phyloP scores from a whole-genome alignment of 2,329 filamentous ascomycete genomes.

The Stachybotrys elegans region DNA sequence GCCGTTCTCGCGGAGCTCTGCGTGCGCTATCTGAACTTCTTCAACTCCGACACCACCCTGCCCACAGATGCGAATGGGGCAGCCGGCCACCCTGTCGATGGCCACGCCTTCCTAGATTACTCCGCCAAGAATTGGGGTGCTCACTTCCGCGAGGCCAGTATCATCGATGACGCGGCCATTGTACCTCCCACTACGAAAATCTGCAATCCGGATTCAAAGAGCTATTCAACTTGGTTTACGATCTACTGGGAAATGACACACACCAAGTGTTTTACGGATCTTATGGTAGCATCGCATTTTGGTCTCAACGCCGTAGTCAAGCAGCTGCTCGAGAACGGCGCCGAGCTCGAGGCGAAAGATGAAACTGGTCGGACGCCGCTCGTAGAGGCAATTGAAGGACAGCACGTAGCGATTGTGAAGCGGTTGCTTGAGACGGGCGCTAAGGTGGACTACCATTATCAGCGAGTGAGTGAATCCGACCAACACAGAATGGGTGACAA shows the following conservation, averaged over 20 bases:
- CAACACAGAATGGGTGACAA: too few species aligned
- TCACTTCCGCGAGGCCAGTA: conserved; percentile 14
- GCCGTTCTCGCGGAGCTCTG: conserved; percentile 15
- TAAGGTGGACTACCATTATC: background rate
- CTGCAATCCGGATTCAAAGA: conserved; percentile 9
- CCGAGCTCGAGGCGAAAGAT: background rate
- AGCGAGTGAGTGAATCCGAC: too few species aligned
- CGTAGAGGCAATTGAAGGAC: background rate
- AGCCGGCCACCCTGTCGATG: background rate
- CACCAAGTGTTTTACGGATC: background rate
- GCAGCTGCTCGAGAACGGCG: background rate
- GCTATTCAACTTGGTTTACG: background rate
- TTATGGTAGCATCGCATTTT: background rate
- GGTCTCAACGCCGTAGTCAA: background rate
- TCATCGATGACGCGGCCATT: conserved; percentile 7
- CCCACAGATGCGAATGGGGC: background rate
- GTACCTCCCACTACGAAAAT: conserved; percentile 8
- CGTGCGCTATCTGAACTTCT: conserved; percentile 13
- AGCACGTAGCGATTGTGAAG: background rate
- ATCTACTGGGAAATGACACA: background rate
- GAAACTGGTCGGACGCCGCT: background rate
- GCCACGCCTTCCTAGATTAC: conserved; percentile 13
- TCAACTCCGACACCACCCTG: conserved; percentile 6
- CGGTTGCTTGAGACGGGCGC: background rate
- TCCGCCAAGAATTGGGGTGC: conserved; percentile 13